Evolutionary conservation across 2,329 filamentous ascomycete species (phyloP), one percentile per base, ranked within the genome.

Genomic region (Cytospora piceae): DNA sequence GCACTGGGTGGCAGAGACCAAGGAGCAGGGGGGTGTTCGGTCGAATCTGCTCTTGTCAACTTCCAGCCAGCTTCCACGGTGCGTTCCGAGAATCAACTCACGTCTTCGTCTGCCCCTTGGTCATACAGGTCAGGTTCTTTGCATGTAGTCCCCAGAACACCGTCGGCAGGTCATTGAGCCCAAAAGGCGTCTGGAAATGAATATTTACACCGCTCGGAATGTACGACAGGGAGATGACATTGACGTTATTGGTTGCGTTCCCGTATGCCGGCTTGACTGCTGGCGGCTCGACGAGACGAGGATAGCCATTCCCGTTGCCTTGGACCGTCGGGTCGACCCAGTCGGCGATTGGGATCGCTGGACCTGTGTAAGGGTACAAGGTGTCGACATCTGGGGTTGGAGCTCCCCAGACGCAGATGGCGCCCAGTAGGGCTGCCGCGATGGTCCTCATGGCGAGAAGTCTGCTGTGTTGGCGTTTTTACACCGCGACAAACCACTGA

Each of bases 181-280:
- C 82, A 68, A 84, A 85, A 0, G 82, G 81, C 0, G 82, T 84
- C 73, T 84, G 82, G 71, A 78, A 85, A 72, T 84, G 82, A 63
- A 84, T 77, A 70, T 82, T 82, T 71, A 84, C 80, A 39, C 82
- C 82, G 58, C 75, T 72, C 0, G 81, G 81, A 2, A 83, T 67
- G 66, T 83, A 84, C 0, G 82, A 76, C 64, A 82, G 68, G 5
- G 78, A 78, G 64, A 84, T 82, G 46, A 84, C 82, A 68, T 85
- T 84, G 72, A 85, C 72, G 61, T 84, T 85, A 75, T 84, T 85
- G 51, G 74, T 80, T 8, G 82, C 79, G 56, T 80, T 78, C 12
- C 68, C 67, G 8, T 71, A 74, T 31, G 73, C 73, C 4, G 82
- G 82, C 68, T 75, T 79, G 22, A 84, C 82, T 3, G 82, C 82